A percentile compares a stretch with the other conserved stretches of the same genome.
phyloP scores from a whole-genome alignment of 2,329 filamentous ascomycete genomes.

The Neodidymelliopsis sp. region DNA sequence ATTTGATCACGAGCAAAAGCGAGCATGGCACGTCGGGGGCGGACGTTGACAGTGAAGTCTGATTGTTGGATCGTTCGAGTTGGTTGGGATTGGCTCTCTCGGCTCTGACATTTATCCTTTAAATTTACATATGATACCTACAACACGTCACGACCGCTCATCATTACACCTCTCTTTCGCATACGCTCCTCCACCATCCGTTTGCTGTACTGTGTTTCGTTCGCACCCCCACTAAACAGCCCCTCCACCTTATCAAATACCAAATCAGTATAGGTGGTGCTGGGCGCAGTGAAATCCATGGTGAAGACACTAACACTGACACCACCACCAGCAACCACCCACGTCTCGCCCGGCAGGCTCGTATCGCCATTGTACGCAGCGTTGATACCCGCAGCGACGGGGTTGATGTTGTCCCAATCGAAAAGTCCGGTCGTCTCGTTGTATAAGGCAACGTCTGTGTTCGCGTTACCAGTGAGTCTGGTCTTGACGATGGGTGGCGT shows the following conservation, averaged over 20 bases:
- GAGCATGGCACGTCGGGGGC: conserved; percentile 1
- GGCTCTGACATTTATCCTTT: no score
- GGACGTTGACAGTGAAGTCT: not conserved
- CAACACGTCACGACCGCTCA: conserved; percentile 15
- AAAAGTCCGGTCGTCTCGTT: conserved; percentile 57
- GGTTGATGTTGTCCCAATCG: conserved; percentile 56
- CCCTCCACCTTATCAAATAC: conserved; percentile 28
- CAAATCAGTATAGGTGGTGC: conserved; percentile 30
- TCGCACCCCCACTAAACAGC: conserved; percentile 15
- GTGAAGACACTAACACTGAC: conserved; percentile 58
- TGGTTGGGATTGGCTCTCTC: no score
- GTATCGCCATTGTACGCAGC: conserved; percentile 62
- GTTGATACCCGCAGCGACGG: conserved; percentile 59
- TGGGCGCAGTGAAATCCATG: conserved; percentile 60
- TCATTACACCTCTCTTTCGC: conserved; percentile 25
- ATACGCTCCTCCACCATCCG: conserved; percentile 28
- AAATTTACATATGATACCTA: not conserved
- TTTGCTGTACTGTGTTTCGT: conserved; percentile 26
- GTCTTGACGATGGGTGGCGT: conserved; percentile 57
- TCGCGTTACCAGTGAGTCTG: conserved; percentile 58
- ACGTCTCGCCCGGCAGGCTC: conserved; percentile 60
- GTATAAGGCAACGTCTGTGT: conserved; percentile 56
- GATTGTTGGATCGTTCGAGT: no score
- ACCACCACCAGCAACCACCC: conserved; percentile 54
- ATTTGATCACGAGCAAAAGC: conserved; percentile 19